Conservation (phyloP, 176 grass and related monocot genomes). For the Typha latifolia region DNA sequence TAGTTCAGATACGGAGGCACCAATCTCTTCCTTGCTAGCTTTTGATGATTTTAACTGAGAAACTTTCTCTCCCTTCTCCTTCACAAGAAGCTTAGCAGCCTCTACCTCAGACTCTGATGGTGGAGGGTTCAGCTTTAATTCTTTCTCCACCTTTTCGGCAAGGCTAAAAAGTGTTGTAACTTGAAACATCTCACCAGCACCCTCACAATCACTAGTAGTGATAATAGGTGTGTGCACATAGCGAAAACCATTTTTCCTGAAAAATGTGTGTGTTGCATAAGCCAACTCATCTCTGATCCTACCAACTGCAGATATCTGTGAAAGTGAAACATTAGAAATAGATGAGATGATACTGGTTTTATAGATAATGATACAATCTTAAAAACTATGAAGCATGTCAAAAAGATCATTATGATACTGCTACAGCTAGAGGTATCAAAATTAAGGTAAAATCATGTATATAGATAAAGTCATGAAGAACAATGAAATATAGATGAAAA, state of each 20-base stretch:
- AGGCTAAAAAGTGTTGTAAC: constrained; percentile 73
- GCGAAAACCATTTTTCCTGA: constrained; percentile 59
- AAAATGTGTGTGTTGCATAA: constrained; percentile 67
- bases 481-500: too few species aligned
- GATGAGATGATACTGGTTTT: neutral
- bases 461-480: too few species aligned
- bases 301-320: constrained; percentile 75
- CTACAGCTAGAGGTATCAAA: too few species aligned
- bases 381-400: neutral
- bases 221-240: constrained; percentile 93
- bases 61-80: constrained; percentile 61
- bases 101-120: constrained; percentile 68
- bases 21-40: constrained; percentile 52
- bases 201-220: constrained; percentile 90
- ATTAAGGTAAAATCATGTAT: too few species aligned
- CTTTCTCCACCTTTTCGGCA: constrained; percentile 73
- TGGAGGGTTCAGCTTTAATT: constrained; percentile 59
- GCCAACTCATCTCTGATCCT: constrained; percentile 82
- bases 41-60: constrained; percentile 62
- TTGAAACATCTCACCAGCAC: constrained; percentile 98
- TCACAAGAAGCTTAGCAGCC: constrained; percentile 51
- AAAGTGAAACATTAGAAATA: constrained; percentile 7
- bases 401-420: too few species aligned
- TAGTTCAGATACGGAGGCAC: constrained; percentile 55
- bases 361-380: neutral